Base-by-base conservation (phyloP, 2,329 filamentous ascomycete species). In the Colletotrichum sublineola region DNA sequence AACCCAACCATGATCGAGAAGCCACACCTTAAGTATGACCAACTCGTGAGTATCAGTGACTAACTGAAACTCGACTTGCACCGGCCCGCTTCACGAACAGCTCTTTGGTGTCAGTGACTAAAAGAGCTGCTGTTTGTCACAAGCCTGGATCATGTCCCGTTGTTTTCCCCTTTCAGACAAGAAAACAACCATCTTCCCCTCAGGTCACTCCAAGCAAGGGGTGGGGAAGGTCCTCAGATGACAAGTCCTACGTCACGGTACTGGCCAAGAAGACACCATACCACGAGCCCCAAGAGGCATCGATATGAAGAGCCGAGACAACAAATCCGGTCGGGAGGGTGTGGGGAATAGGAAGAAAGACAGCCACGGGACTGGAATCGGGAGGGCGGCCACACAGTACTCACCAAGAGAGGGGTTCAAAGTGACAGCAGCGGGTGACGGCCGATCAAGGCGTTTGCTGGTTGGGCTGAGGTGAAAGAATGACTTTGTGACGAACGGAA, bases 351-450 rank as follows among this genome's bases (percentile, higher is more conserved):
- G 46, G 56, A 29, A 18, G 24, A 3, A 42, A 24, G 18, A 18
- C 36, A 66, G 60, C 55, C 73, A 74, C 71, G 71, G 44, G 73
- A 67, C 65, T 64, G 52, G 60, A 31, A 33, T 33, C 61, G 55
- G 53, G 52, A 12, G 33, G 46, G 63, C 57, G 60, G 12, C 48
- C 46, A 1, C 29, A 58, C 65, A 50, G 42, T 15, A 67, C 71
- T 71, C 46, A 73, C 71, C 62, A 67, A 44, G 60, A 12, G 20
- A n/a, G 29, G 15, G 24, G 20, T 57, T 48, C 46, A 61, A 69
- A 53, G 66, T 74, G 73, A 74, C 73, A 53, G 58, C 62, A 63
- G 73, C 72, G 69, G 72, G 42, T 74, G 73, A 73, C 61, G 61
- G 62, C 38, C 70, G 66, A 74, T 70, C 65, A 42, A 69, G 67